phyloP scores from a whole-genome alignment of 495 filamentous ascomycete species.

The Penicillium ucsense region DNA sequence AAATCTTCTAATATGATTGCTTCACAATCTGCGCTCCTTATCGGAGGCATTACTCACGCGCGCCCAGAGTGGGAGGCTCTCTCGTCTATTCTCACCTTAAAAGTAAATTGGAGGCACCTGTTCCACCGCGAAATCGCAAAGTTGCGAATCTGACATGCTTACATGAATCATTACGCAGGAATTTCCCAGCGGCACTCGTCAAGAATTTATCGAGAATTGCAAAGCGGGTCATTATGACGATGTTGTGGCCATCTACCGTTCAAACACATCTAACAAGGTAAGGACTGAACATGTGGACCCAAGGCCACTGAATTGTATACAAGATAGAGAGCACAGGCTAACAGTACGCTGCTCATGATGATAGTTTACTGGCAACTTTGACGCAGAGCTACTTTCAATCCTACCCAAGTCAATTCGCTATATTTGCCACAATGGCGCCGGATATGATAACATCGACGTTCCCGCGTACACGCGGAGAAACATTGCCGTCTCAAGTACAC shows the following conservation, averaged over 20 bases:
- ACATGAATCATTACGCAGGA: slow-evolving; percentile 26
- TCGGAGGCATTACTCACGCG: slow-evolving; percentile 46
- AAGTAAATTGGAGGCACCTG: slow-evolving; percentile 23
- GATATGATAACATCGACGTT: slow-evolving; percentile 76
- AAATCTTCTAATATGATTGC: slow-evolving; percentile 16
- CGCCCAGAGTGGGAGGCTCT: slow-evolving; percentile 48
- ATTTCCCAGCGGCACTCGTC: slow-evolving; percentile 41
- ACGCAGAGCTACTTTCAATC: slow-evolving; percentile 45
- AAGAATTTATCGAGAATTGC: slow-evolving; percentile 44
- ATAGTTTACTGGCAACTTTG: slow-evolving; percentile 51
- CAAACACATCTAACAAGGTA: slow-evolving; percentile 49
- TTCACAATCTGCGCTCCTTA: slow-evolving; percentile 41
- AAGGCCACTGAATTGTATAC: background rate
- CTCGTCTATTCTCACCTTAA: slow-evolving; percentile 40
- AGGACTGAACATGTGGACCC: background rate
- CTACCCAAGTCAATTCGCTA: slow-evolving; percentile 63
- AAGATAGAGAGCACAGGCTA: background rate
- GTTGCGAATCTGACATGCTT: background rate
- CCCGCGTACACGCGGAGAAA: slow-evolving; percentile 53
- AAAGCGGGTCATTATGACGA: slow-evolving; percentile 46
- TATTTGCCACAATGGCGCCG: slow-evolving; percentile 79
- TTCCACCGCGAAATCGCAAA: too few species aligned
- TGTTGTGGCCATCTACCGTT: slow-evolving; percentile 48
- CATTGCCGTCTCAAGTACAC: slow-evolving; percentile 56
- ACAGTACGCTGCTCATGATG: background rate